Base-by-base conservation (phyloP, 305 asterid species). In the Nicotiana rustica region DNA sequence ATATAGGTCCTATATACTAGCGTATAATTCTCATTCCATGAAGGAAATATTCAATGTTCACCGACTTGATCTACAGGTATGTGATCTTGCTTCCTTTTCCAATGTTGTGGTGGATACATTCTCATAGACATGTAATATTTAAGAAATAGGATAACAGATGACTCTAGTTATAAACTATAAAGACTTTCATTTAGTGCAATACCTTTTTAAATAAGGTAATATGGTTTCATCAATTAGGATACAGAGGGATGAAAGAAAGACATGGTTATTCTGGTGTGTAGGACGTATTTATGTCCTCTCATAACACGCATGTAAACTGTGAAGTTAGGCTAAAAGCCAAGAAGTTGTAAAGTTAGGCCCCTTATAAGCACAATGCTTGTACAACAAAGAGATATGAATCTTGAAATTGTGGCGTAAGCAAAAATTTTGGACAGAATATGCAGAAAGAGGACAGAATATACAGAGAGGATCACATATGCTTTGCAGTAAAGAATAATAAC, bases 11-110 rank as follows among this genome's bases (percentile, higher is more conserved):
- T 97, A 95, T 83, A 88, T 95, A 59, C 90, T 91, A 68, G 94
- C 99, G 1, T 96, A 96, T 86, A 92, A 95, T 84, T 93, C 98
- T 2, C 99, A 95, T 87, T 90, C 99, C 59, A 89, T 91, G 99
- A 93, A 97, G 89, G 98, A 97, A 61, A 93, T 95, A 71, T 97
- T 97, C 84, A 91, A 95, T 83, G 95, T 95, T 47, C 98, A 92
- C 84, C 87, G 92, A 62, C 98, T 97, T 60, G 97, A 97, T 86
- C 83, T 93, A 25, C 93, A 93, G 98, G 98, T 95, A 89, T 67
- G 13, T 76, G 33, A 25, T 25, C 29, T 25, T 25, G 29, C 3
- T 79, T 73, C 44, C 44, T 82, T 49, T 15, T 44, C 66, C 61
- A 52, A 4, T 14, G 13, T 55, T 76, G 33, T 52, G 65, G 80